These are phyloP conservation scores for Nicotiana attenuata DNA, from an alignment of 257 asterid genomes.

Conservation along the genomic window DNA sequence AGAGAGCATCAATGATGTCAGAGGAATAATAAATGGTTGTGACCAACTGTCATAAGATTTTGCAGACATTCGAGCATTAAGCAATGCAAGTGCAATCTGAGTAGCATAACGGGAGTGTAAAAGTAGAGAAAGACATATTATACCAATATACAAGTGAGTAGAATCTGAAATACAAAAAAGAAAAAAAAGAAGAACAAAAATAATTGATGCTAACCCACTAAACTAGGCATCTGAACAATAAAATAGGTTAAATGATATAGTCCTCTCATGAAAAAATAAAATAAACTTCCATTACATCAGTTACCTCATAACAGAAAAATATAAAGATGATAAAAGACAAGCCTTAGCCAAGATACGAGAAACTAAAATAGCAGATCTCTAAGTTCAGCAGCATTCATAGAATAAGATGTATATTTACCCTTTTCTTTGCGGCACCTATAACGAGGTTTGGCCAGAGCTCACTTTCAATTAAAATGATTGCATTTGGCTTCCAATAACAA, in stretches of 20 bases:
- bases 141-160: neutral
- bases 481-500: slow-evolving; percentile 77
- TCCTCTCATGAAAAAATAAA: neutral
- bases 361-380: neutral
- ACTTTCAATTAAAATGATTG: slow-evolving; percentile 74
- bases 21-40: slow-evolving; percentile 45
- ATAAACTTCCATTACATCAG: neutral
- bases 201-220: neutral
- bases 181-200: neutral
- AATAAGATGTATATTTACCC: slow-evolving; percentile 37
- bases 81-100: slow-evolving; percentile 69
- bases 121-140: slow-evolving; percentile 1
- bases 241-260: neutral
- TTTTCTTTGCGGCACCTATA: slow-evolving; percentile 60
- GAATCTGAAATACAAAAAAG: neutral
- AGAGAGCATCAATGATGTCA: slow-evolving; percentile 71
- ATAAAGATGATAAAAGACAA: neutral
- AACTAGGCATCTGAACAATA: neutral
- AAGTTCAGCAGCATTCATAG: slow-evolving; percentile 1
- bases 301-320: neutral
- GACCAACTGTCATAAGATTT: slow-evolving; percentile 71
- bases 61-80: slow-evolving; percentile 78
- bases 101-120: slow-evolving; percentile 5
- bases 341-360: neutral
- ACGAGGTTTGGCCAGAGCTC: slow-evolving; percentile 95